Percentiles rank a stretch among this genome's conserved stretches.
These are phyloP conservation scores for Yueomyces sp. DNA, from an alignment of 805 yeast species.

Conservation along the genomic window DNA sequence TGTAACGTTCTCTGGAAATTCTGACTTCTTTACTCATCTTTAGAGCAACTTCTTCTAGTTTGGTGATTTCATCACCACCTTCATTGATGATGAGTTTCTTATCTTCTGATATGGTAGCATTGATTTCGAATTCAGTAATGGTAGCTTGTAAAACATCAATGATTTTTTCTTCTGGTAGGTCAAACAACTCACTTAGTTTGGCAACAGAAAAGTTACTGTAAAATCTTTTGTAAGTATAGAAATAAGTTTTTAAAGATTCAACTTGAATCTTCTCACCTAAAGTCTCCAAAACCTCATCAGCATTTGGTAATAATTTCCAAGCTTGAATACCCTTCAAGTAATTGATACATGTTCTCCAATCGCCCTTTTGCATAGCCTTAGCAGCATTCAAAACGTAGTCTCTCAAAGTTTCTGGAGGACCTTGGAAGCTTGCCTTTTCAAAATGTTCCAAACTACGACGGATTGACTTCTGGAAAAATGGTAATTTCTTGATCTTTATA, in stretches of 20 bases:
- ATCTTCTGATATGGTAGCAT: slow-evolving; percentile 56
- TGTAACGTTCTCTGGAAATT: slow-evolving; percentile 21
- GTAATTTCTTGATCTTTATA: slow-evolving; percentile 48
- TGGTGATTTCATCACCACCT: slow-evolving; percentile 67
- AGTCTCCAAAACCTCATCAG: slow-evolving; percentile 55
- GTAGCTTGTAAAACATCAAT: slow-evolving; percentile 55
- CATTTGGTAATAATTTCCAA: slow-evolving; percentile 72
- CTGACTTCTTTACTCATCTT: slow-evolving; percentile 38
- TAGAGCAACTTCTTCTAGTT: slow-evolving; percentile 77
- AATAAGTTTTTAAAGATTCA: slow-evolving; percentile 86
- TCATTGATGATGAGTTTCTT: slow-evolving; percentile 52
- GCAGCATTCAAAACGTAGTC: slow-evolving; percentile 92
- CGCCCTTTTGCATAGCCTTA: slow-evolving; percentile 72
- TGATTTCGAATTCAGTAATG: slow-evolving; percentile 65
- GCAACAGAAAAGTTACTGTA: slow-evolving; percentile 62
- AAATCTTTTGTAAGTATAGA: slow-evolving; percentile 69
- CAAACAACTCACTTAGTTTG: slow-evolving; percentile 54
- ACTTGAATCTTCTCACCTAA: slow-evolving; percentile 67
- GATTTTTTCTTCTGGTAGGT: slow-evolving; percentile 42
- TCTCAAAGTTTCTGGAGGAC: slow-evolving; percentile 94
- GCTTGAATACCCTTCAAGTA: slow-evolving; percentile 47
- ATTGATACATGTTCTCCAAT: slow-evolving; percentile 70
- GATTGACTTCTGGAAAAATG: slow-evolving; percentile 61
- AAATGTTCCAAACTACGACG: slow-evolving; percentile 83
- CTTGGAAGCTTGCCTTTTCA: slow-evolving; percentile 88